Base-by-base conservation (phyloP, 2,329 filamentous ascomycete genomes). In the Penicillium sp. region DNA sequence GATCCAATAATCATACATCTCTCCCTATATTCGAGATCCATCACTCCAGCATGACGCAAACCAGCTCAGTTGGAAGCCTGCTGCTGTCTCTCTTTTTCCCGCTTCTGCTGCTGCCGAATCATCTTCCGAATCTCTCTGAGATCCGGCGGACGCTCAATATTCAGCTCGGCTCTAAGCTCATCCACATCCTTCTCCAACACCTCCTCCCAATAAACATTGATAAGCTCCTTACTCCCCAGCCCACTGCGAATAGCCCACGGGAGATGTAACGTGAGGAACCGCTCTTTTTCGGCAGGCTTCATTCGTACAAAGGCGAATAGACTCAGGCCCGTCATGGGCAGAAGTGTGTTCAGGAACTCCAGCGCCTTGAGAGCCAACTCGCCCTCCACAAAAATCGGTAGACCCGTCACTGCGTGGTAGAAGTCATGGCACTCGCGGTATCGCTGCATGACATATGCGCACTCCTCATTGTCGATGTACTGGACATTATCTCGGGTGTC, bases 131-230 rank as follows among this genome's bases (percentile, higher is more conserved):
- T 87, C 24, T 80, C 78, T 60, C 91, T 79, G 70, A 97, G 72
- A 69, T 97, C 89, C 7, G 90, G 88, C 32, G 93, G 93, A 64
- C 81, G 82, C 74, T 97, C 88, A 48, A 98, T 89, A 2, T 87
- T 84, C 60, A 98, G 66, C 65, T 89, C 78, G 4, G 64, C 68
- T 57, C 93, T 79, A 66, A 98, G 65, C 57, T 84, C 86, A 45
- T 81, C 77, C 24, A 95, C 87, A 68, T 95, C 84, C 50, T 82
- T 87, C 72, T 90, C 84, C 58, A 98, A 71, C 72, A 91, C 80
- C 74, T 97, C 88, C 71, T 98, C 93, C 93, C 93, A 98, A 66
- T 95, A 98, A 1, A 98, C 84, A 68, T 96, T 96, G 58, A 98
- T 90, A 31, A 97, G 75, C 64, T 95, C 87, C 61, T 85, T 81